Base-by-base conservation (phyloP, 2,329 filamentous ascomycete genomes). In the Venturiaceae sp. region DNA sequence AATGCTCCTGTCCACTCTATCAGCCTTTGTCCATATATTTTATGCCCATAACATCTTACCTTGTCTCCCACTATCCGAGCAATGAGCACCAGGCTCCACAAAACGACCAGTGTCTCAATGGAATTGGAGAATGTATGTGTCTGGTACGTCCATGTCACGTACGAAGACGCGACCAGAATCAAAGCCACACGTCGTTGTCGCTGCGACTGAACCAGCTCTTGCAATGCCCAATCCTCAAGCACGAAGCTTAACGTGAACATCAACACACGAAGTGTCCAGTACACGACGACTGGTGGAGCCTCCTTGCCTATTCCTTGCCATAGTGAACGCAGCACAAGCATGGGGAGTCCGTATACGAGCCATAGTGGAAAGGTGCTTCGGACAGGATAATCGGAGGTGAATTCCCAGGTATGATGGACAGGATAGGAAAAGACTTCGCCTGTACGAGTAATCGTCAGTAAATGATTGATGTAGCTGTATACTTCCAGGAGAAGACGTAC, bases 111-210 rank as follows among this genome's bases (percentile, higher is more conserved):
- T 2, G 94, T 97, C 76, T 99, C 94, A 64, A 97, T 82, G 62
- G 92, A 95, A 74, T 99, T 99, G 62, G 92, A 97, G 72, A 99
- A 97, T 13, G 94, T 97, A 74, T 99, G 94, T 19, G 90, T 94
- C 74, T 99, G 94, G 75, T 92, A 96, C 47, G 92, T 96, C 92
- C 94, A 99, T 53, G 94, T 99, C 65, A 96, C 92, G 74, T 97
- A 99, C 28, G 91, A 96, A 30, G 92, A 97, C 50, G 92, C 91
- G 61, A 96, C 88, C 59, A 99, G 80, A 50, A 95, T 78, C 47
- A 95, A 83, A 9, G 91, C 90, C 58, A 87, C 77, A 65, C 83
- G 83, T 62, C 90, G 85, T 66, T 82, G 76, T 61, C 85, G 85
- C 62, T 84, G 84, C 39, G 87, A 87, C 62, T 85, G 84, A 58